Evolutionary conservation across 2,329 filamentous ascomycete genomes (phyloP).

Genomic region (Colletotrichum gloeosporioides): DNA sequence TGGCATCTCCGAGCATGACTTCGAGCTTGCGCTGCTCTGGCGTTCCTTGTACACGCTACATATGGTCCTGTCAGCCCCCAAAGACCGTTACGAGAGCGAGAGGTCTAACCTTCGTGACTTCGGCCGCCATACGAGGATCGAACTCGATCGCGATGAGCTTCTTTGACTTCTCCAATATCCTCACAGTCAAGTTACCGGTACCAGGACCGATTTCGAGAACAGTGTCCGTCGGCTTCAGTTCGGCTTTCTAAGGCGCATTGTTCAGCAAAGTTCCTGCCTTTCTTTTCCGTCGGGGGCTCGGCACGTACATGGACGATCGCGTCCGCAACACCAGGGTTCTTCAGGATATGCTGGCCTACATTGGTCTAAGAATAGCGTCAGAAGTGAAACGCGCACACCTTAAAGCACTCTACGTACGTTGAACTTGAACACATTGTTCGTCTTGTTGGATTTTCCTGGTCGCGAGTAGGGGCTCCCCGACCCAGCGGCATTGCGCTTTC

Average conservation of each 20-base stretch:
- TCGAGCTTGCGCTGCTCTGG: slow-evolving; percentile 85
- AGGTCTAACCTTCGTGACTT: slow-evolving; percentile 75
- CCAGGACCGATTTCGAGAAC: slow-evolving; percentile 94
- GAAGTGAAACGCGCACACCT: slow-evolving; percentile 42
- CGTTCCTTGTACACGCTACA: slow-evolving; percentile 84
- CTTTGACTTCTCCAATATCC: slow-evolving; percentile 87
- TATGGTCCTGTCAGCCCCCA: slow-evolving; percentile 71
- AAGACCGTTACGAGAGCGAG: neutral
- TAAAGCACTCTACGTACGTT: slow-evolving; percentile 68
- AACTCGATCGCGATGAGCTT: slow-evolving; percentile 86
- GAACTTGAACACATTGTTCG: slow-evolving; percentile 95
- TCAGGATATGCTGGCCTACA: slow-evolving; percentile 76
- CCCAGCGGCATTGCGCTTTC: slow-evolving; percentile 56
- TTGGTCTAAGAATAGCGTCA: slow-evolving; percentile 7
- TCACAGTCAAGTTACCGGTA: slow-evolving; percentile 86
- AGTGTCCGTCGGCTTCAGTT: slow-evolving; percentile 86
- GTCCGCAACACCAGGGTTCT: slow-evolving; percentile 85
- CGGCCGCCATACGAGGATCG: slow-evolving; percentile 95
- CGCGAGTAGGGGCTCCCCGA: slow-evolving; percentile 23
- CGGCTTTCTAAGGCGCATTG: slow-evolving; percentile 71
- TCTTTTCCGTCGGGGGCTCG: neutral
- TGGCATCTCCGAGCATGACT: slow-evolving; percentile 85
- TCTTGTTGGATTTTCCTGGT: slow-evolving; percentile 21
- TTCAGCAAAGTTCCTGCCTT: slow-evolving; percentile 1
- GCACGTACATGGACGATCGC: slow-evolving; percentile 55